These are phyloP conservation scores for Arabidopsis hybrid DNA, from an alignment of 441 rosid genomes.

Conservation along the genomic window DNA sequence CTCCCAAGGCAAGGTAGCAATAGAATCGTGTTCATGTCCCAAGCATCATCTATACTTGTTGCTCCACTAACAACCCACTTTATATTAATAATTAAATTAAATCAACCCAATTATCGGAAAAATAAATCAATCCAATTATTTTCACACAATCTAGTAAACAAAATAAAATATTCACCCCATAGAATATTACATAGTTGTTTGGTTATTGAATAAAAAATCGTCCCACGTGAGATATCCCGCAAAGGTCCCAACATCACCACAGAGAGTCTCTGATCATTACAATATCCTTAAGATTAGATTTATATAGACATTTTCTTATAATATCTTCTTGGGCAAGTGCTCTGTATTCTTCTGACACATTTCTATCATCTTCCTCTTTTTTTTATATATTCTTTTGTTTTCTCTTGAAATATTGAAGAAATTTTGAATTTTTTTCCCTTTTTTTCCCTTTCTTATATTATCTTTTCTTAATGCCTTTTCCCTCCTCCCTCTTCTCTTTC, in stretches of 20 bases:
- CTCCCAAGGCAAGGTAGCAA: slow-evolving; percentile 73
- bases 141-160: slow-evolving; percentile 14
- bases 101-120: slow-evolving; percentile 5
- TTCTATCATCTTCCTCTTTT: slow-evolving; percentile 52
- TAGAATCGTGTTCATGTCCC: slow-evolving; percentile 64
- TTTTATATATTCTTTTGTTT: slow-evolving; percentile 3
- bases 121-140: slow-evolving; percentile 11
- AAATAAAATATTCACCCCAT: slow-evolving; percentile 11
- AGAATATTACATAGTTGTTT: slow-evolving; percentile 32
- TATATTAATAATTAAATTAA: slow-evolving; percentile 30
- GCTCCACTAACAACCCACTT: slow-evolving; percentile 48
- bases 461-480: slow-evolving; percentile 43
- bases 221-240: slow-evolving; percentile 61
- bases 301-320: slow-evolving; percentile 45
- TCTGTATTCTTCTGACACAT: slow-evolving; percentile 71
- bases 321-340: slow-evolving; percentile 55
- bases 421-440: not conserved
- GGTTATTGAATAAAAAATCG: slow-evolving; percentile 40
- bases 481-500: slow-evolving; percentile 24
- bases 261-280: slow-evolving; percentile 44
- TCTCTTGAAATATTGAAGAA: slow-evolving; percentile 12
- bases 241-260: slow-evolving; percentile 68
- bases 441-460: slow-evolving; percentile 40
- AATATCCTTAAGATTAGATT: slow-evolving; percentile 40
- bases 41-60: slow-evolving; percentile 67